Percentiles rank a stretch among this genome's conserved stretches.
These are phyloP conservation scores for Daldinia sp. DNA, from an alignment of 2,329 filamentous ascomycete genomes.

Conservation along the genomic window DNA sequence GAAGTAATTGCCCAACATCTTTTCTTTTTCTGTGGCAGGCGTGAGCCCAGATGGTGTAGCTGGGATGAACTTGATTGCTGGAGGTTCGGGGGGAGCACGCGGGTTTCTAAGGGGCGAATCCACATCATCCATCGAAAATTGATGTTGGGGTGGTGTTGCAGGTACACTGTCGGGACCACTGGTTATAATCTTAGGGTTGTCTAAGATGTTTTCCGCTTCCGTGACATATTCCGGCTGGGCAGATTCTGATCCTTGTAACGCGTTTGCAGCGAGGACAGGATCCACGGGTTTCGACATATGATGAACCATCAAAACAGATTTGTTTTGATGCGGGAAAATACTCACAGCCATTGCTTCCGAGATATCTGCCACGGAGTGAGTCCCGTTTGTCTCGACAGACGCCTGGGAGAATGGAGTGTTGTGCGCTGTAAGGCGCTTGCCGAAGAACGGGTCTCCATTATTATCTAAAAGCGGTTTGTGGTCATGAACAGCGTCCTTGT, in stretches of 20 bases:
- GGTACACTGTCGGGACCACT: constrained; percentile 53
- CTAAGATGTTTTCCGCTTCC: constrained; percentile 27
- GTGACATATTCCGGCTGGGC: constrained; percentile 28
- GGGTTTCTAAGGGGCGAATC: constrained; percentile 71
- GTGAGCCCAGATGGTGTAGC: constrained; percentile 69
- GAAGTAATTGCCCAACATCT: constrained; percentile 62
- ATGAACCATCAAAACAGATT: constrained; percentile 67
- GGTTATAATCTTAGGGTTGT: constrained; percentile 50
- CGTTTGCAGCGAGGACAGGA: constrained; percentile 47
- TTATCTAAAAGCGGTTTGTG: constrained; percentile 56
- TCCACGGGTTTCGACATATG: constrained; percentile 62
- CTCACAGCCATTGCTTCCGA: constrained; percentile 69
- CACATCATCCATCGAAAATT: constrained; percentile 60
- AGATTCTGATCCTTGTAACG: constrained; percentile 42
- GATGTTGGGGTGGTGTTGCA: constrained; percentile 61
- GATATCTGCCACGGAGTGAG: constrained; percentile 65
- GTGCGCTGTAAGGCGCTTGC: constrained; percentile 61
- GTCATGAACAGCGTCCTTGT: constrained; percentile 44
- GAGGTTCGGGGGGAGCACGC: constrained; percentile 63
- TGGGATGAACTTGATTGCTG: constrained; percentile 66
- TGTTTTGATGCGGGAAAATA: constrained; percentile 71
- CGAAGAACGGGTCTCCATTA: constrained; percentile 62
- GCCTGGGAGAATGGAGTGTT: constrained; percentile 69
- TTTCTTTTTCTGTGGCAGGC: constrained; percentile 61
- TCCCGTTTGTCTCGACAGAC: constrained; percentile 68